Evolutionary conservation across 1,284 basidiomycete species (phyloP).

Genomic region (Vanrija sp.): DNA sequence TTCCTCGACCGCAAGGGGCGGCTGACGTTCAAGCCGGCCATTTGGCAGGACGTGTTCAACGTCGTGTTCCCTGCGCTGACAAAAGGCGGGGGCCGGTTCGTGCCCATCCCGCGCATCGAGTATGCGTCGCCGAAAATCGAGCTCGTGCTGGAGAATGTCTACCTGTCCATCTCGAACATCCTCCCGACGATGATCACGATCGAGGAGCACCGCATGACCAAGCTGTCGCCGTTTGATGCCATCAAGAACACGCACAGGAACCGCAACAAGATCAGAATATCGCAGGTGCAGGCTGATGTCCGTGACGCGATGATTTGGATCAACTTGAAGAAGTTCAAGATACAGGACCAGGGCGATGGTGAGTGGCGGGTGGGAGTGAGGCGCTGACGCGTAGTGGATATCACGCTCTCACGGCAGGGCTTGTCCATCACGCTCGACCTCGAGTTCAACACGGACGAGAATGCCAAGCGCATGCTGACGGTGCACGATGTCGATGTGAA

Average conservation of each 20-base stretch:
- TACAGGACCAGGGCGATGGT: conserved; percentile 7
- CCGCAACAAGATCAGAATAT: no score
- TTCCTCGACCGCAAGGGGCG: conserved; percentile 2
- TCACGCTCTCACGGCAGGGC: conserved; percentile 9
- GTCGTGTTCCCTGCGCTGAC: neutral
- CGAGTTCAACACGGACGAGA: conserved; percentile 5
- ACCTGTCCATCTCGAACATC: conserved; percentile 11
- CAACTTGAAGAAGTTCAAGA: conserved; percentile 1
- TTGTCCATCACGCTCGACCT: conserved; percentile 5
- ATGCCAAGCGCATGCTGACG: neutral
- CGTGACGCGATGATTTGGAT: conserved; percentile 1
- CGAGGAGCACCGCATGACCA: conserved; percentile 2
- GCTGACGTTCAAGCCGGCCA: neutral
- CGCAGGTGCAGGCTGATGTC: conserved; percentile 15
- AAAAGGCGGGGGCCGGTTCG: conserved; percentile 2
- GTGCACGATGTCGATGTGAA: conserved; percentile 3
- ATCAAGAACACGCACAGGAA: neutral
- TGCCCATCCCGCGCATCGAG: conserved; percentile 13
- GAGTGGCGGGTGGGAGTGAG: neutral
- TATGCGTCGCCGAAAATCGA: conserved; percentile 5
- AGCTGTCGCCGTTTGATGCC: conserved; percentile 7
- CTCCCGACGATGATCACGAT: conserved; percentile 8
- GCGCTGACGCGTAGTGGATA: conserved; percentile 1
- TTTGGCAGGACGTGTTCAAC: conserved; percentile 10
- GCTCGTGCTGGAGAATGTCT: conserved; percentile 13